phyloP scores from a whole-genome alignment of 768 basidiomycete species.

The Termitomyces sp. region DNA sequence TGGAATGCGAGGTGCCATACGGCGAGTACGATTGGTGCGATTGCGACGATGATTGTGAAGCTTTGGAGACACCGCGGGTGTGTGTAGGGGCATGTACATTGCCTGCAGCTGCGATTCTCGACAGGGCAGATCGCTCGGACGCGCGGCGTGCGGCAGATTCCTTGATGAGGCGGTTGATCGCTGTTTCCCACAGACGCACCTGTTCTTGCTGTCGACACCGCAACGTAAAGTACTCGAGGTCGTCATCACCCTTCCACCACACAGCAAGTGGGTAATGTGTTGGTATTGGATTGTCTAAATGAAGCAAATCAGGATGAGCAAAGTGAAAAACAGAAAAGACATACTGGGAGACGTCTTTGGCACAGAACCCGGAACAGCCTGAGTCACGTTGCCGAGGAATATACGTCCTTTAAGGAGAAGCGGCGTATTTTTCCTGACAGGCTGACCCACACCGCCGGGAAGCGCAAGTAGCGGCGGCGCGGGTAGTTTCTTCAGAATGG shows the following conservation, averaged over 20 bases:
- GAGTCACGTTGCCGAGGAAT: constrained; percentile 92
- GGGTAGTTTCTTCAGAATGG: constrained; percentile 81
- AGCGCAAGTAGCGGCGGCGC: constrained; percentile 39
- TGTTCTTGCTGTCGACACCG: constrained; percentile 92
- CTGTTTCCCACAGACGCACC: constrained; percentile 86
- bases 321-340: constrained; percentile 18
- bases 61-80: constrained; percentile 28
- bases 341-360: constrained; percentile 47
- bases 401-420: constrained; percentile 94
- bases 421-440: constrained; percentile 72
- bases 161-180: constrained; percentile 83
- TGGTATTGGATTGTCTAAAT: constrained; percentile 40
- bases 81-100: constrained; percentile 38
- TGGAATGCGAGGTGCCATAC: constrained; percentile 22
- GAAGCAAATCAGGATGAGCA: not conserved
- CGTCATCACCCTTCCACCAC: constrained; percentile 93
- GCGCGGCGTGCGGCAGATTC: constrained; percentile 67
- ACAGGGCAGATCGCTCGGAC: constrained; percentile 51
- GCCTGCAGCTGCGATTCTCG: constrained; percentile 46
- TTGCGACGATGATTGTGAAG: constrained; percentile 15
- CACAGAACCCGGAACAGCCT: constrained; percentile 60
- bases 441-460: constrained; percentile 48
- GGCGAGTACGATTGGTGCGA: constrained; percentile 14
- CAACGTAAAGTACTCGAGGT: constrained; percentile 89
- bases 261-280: constrained; percentile 79